Evolutionary conservation across 352 stramenopile genomes (phyloP).

Genomic region (Pythium dissimile): DNA sequence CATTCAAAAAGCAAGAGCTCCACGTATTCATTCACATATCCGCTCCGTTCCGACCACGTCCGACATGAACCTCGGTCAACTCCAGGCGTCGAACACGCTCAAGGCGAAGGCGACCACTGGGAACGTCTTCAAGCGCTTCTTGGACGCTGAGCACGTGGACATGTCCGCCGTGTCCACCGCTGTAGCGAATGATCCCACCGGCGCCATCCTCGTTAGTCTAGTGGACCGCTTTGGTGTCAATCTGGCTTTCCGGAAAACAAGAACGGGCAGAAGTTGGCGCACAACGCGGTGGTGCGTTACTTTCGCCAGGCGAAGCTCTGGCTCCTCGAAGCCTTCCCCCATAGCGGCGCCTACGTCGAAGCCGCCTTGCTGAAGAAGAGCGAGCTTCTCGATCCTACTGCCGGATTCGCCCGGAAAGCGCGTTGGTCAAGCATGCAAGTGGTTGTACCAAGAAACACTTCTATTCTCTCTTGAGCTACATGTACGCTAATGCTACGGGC

Average conservation of each 20-base stretch:
- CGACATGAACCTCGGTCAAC: slow-evolving; percentile 14
- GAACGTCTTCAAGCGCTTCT: slow-evolving; percentile 19
- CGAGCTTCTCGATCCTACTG: slow-evolving; percentile 5
- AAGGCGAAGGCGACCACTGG: slow-evolving; percentile 11
- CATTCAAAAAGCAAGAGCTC: not conserved
- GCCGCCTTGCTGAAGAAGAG: slow-evolving; percentile 4
- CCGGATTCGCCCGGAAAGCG: not conserved
- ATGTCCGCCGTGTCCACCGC: not conserved
- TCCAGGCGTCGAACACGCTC: slow-evolving; percentile 8
- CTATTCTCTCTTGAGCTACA: slow-evolving; percentile 9
- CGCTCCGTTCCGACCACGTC: not conserved
- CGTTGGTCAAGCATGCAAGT: slow-evolving; percentile 27
- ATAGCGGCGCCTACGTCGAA: slow-evolving; percentile 3
- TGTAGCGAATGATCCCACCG: slow-evolving; percentile 1
- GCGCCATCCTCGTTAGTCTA: slow-evolving; percentile 5
- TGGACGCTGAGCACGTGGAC: slow-evolving; percentile 5
- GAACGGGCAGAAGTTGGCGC: not conserved
- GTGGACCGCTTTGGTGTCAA: slow-evolving; percentile 10
- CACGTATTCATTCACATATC: slow-evolving; percentile 22
- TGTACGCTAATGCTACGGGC: slow-evolving; percentile 18
- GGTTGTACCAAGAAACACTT: slow-evolving; percentile 32
- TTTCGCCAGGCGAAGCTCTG: slow-evolving; percentile 16
- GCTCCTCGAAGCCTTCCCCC: not conserved
- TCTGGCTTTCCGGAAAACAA: slow-evolving; percentile 7
- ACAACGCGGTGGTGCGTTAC: slow-evolving; percentile 11